Percentiles rank a stretch among this genome's conserved stretches.
Evolutionary conservation across 140 eudicot genomes (phyloP).

Genomic region (Ambrosia hybrid): DNA sequence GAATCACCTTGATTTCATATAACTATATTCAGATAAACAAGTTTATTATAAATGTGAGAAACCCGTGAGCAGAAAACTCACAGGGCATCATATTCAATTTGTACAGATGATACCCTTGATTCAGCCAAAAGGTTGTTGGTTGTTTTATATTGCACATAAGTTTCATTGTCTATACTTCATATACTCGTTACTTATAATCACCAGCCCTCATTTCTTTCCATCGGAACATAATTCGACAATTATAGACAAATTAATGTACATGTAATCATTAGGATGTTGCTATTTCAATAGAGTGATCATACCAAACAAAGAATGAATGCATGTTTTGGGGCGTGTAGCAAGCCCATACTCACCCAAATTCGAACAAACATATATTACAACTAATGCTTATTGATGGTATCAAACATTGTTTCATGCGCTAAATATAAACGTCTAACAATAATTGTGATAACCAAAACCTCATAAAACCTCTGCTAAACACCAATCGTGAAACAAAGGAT

Average conservation of each 20-base stretch:
- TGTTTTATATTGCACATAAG: background rate
- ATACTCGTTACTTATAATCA: background rate
- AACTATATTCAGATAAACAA: background rate
- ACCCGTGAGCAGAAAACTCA: too few relatives aligned
- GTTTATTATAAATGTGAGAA: too few relatives aligned
- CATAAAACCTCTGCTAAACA: too few relatives aligned
- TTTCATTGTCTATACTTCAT: background rate
- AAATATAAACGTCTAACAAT: too few relatives aligned
- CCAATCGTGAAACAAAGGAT: too few relatives aligned
- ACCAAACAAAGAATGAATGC: background rate
- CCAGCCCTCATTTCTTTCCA: background rate
- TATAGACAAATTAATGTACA: background rate
- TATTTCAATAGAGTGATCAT: background rate
- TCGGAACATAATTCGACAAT: background rate
- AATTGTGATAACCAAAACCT: too few relatives aligned
- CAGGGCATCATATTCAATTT: too few relatives aligned
- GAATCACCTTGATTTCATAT: conserved; percentile 1
- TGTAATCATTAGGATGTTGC: background rate
- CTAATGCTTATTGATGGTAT: background rate
- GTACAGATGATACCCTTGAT: background rate
- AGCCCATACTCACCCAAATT: background rate
- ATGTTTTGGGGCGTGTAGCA: background rate
- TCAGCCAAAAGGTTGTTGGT: background rate
- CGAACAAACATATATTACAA: background rate
- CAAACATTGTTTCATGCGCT: too few relatives aligned